phyloP scores from a whole-genome alignment of 2,329 filamentous ascomycete genomes.

The Didymella glomerata region DNA sequence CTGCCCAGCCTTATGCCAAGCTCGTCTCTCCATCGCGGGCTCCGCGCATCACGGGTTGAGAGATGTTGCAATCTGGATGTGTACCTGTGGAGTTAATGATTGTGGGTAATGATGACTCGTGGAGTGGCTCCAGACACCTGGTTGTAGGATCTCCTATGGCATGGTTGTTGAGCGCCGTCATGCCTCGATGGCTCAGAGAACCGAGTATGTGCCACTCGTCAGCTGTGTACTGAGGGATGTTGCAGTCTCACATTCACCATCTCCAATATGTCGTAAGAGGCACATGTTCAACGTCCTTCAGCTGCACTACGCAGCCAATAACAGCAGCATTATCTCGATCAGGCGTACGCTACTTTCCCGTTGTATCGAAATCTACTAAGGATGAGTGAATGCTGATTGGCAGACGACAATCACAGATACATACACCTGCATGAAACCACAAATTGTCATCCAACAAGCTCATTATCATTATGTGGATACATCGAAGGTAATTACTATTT shows the following conservation, averaged over 20 bases:
- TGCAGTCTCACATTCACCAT: neutral
- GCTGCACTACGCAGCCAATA: neutral
- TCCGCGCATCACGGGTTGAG: neutral
- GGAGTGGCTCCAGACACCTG: slow-evolving; percentile 14
- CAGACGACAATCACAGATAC: neutral
- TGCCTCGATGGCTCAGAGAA: neutral
- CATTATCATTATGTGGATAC: slow-evolving; percentile 27
- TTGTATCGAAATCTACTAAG: neutral
- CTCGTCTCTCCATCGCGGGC: neutral
- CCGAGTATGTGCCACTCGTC: neutral
- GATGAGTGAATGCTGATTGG: slow-evolving; percentile 8
- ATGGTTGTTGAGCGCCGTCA: neutral
- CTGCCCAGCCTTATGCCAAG: slow-evolving; percentile 19
- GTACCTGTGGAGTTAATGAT: slow-evolving; percentile 4
- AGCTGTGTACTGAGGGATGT: neutral
- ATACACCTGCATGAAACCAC: neutral
- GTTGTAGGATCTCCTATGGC: slow-evolving; percentile 8
- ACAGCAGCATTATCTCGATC: neutral
- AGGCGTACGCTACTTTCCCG: neutral
- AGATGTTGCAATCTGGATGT: slow-evolving; percentile 3
- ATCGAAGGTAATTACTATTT: slow-evolving; percentile 15
- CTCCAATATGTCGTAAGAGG: slow-evolving; percentile 2
- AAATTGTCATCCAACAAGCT: neutral
- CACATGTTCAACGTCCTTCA: neutral
- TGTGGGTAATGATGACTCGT: slow-evolving; percentile 9